Percentiles rank a stretch among this genome's conserved stretches.
These are phyloP conservation scores for Salvia splendens DNA, from an alignment of 257 asterid species.

Conservation along the genomic window DNA sequence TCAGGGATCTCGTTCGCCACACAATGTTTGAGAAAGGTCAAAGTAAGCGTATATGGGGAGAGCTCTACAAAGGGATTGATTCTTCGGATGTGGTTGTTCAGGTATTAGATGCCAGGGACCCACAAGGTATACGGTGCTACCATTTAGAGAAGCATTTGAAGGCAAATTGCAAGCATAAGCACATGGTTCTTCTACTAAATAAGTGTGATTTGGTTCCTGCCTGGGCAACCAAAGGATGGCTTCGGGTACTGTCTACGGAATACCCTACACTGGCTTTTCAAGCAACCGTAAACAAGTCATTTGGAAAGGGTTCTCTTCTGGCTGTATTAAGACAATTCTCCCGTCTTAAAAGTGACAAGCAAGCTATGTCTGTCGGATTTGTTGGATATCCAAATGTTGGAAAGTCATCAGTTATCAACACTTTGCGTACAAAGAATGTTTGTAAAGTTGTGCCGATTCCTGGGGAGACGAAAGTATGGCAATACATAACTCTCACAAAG, in stretches of 20 bases:
- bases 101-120: conserved; percentile 98
- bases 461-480: conserved; percentile 99
- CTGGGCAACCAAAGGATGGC: conserved; percentile 98
- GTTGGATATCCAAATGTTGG: conserved; percentile 99
- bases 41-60: conserved; percentile 99
- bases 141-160: conserved; percentile 94
- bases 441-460: conserved; percentile 99
- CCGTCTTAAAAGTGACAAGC: conserved; percentile 89
- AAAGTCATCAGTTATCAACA: conserved; percentile 94
- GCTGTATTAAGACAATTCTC: conserved; percentile 89
- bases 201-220: conserved; percentile 99
- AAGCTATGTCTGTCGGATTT: conserved; percentile 96
- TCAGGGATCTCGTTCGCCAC: conserved; percentile 88
- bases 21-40: conserved; percentile 96
- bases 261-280: conserved; percentile 94
- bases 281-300: conserved; percentile 91
- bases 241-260: conserved; percentile 76
- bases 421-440: conserved; percentile 93
- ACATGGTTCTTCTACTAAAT: conserved; percentile 81
- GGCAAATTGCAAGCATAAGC: conserved; percentile 92
- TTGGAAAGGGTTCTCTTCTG: conserved; percentile 95
- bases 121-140: conserved; percentile 94
- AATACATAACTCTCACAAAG: conserved; percentile 89
- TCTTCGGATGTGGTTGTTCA: conserved; percentile 95
- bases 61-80: conserved; percentile 95